Evolutionary conservation across 306 rosid genomes (phyloP).

Genomic region (Acacia acuminata): DNA sequence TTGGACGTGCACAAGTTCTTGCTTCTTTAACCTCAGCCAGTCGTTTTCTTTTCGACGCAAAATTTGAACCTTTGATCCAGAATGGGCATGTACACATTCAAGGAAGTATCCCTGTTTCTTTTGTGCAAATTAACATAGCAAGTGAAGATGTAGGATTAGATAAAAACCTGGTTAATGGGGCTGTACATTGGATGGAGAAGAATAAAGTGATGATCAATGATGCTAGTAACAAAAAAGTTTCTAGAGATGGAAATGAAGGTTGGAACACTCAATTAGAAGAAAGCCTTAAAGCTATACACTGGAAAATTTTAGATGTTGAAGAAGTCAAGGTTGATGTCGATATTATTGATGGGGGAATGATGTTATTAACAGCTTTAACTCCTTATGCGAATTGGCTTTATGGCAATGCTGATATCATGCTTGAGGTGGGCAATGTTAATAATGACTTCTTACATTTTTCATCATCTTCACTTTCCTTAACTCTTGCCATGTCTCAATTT

Average conservation of each 20-base stretch:
- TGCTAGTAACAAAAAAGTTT: slow-evolving; percentile 48
- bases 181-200: slow-evolving; percentile 74
- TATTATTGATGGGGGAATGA: slow-evolving; percentile 98
- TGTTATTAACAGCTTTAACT: slow-evolving; percentile 83
- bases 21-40: slow-evolving; percentile 85
- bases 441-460: slow-evolving; percentile 11
- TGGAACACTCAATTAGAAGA: slow-evolving; percentile 80
- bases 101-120: slow-evolving; percentile 86
- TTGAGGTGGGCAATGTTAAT: slow-evolving; percentile 62
- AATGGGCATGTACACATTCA: slow-evolving; percentile 86
- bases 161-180: slow-evolving; percentile 50
- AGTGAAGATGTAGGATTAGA: slow-evolving; percentile 61
- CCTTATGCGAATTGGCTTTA: slow-evolving; percentile 94
- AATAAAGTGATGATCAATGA: slow-evolving; percentile 51
- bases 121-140: slow-evolving; percentile 53
- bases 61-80: slow-evolving; percentile 81
- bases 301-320: slow-evolving; percentile 75
- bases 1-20: slow-evolving; percentile 89
- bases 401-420: slow-evolving; percentile 86
- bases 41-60: slow-evolving; percentile 90
- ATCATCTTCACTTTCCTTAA: slow-evolving; percentile 10
- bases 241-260: slow-evolving; percentile 75
- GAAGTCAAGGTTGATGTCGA: slow-evolving; percentile 90
- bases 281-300: slow-evolving; percentile 82
- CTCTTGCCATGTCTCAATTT: slow-evolving; percentile 37